Base-by-base conservation (phyloP, 1,284 basidiomycete genomes). In the Termitomyces sp. region DNA sequence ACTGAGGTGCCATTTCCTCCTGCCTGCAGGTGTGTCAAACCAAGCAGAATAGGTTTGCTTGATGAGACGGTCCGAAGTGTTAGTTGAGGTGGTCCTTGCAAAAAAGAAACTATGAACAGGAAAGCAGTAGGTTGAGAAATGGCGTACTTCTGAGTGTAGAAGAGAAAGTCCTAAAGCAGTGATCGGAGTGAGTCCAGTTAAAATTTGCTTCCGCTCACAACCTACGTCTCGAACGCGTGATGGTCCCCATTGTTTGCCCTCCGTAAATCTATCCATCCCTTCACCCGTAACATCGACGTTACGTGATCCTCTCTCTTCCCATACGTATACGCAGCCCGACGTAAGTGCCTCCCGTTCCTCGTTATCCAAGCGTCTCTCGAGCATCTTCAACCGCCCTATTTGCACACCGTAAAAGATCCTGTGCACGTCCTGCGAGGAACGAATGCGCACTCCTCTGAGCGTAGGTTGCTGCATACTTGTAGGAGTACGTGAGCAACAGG, bases 1-100 rank as follows among this genome's bases (percentile, higher is more conserved):
- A 89, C 86, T 89, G 44, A 89, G 72, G 67, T 89, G 87, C 87
- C 86, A 89, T 69, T 89, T 89, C 43, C 83, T 77, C 44, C 75
- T 77, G 45, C 82, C 84, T 55, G 76, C 79, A 16, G 75, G 75
- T 3, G 80, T 83, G 40, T 79, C 75, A 16, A 83, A 79, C 77
- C 76, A 86, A 35, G 86, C 87, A 0, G 86, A 88, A 62, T 88
- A 89, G 1, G 86, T 88, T 63, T 88, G 86, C 66, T 89, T 89
- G 56, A 89, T 83, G 38, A 87, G 72, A 6, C 80, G 81, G 60
- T 88, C 84, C 79, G 84, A 86, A 44, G 69, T 72, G 51, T 74
- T 72, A 19, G 68, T 61, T 8, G 59, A 35, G 8, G 35, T 47
- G 28, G 60, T 39, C 54, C 52, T 56, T 33, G 34, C 31, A 62